These are phyloP conservation scores for Cystofilobasidium bisporidii DNA, from an alignment of 768 basidiomycete genomes.

Conservation along the genomic window DNA sequence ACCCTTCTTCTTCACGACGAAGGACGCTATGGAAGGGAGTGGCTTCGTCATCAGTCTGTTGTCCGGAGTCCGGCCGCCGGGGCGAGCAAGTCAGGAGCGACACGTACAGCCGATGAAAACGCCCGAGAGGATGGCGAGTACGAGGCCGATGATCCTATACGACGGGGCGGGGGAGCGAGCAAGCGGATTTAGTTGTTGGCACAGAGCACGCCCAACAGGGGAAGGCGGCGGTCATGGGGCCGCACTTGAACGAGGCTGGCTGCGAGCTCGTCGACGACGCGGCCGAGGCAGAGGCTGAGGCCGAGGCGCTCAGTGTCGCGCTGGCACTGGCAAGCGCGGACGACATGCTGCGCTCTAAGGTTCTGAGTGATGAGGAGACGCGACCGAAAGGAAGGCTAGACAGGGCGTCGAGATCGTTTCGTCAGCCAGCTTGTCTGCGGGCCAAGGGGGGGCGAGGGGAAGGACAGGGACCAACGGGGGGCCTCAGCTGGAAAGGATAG, in stretches of 20 bases:
- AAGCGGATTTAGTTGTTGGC: neutral
- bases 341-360: too few species aligned
- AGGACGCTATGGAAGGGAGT: constrained; percentile 44
- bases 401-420: too few species aligned
- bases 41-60: neutral
- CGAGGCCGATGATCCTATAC: constrained; percentile 41
- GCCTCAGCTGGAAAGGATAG: too few species aligned
- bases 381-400: too few species aligned
- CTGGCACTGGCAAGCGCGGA: constrained; percentile 12
- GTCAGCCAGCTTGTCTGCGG: too few species aligned
- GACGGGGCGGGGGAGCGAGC: neutral
- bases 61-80: too few species aligned
- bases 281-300: constrained; percentile 30
- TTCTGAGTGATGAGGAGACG: too few species aligned
- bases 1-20: constrained; percentile 98
- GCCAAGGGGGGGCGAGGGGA: too few species aligned
- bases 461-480: too few species aligned
- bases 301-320: constrained; percentile 31
- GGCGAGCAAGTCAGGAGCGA: neutral
- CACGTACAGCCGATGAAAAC: constrained; percentile 60
- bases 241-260: constrained; percentile 39
- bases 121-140: constrained; percentile 52
- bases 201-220: neutral
- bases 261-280: constrained; percentile 21
- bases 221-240: neutral